Base-by-base conservation (phyloP, 805 yeast genomes). In the Geotrichum ghanense region DNA sequence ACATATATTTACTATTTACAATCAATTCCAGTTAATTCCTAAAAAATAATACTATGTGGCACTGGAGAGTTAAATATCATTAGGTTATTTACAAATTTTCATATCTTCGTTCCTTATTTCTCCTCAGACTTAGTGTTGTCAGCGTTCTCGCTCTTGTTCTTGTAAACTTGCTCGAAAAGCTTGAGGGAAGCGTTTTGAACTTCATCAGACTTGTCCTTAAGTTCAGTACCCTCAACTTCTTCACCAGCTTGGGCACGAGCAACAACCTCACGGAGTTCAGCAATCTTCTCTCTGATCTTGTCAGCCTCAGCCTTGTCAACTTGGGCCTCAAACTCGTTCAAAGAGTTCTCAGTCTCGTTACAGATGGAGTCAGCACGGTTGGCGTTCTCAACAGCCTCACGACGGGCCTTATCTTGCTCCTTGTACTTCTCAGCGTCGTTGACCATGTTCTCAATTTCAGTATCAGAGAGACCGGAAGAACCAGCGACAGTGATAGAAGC, bases 401-500 rank as follows among this genome's bases (percentile, higher is more conserved):
- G 83, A 68, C 83, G 81, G 52, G 83, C 85, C 73, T 83, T 80
- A 73, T 88, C 97, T 58, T 84, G 78, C 66, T 84, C 88, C 60
- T 87, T 84, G 72, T 72, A 81, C 69, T 81, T 81, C 73, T 86
- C 94, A 60, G 96, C 94, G 59, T 85, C 95, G 68, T 74, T 78
- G 51, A 88, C 90, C 86, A 89, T 81, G 68, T 81, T 77, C 69
- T 87, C 95, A 63, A 88, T 83, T 73, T 88, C 96, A 50, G 83
- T 64, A 62, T 87, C 92, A 55, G 89, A 80, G 66, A 88, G 73
- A 68, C 96, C 97, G 42, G 95, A 85, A 48, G 95, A 84, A 56
- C 95, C 97, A 56, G 95, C 95, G 54, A 88, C 96, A 45, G 96
- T 88, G 70, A 88, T 89, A 51, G 95, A 85, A 48, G 95, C 88